These are phyloP conservation scores for Capsella rubella DNA, from an alignment of 441 rosid species.

Conservation along the genomic window DNA sequence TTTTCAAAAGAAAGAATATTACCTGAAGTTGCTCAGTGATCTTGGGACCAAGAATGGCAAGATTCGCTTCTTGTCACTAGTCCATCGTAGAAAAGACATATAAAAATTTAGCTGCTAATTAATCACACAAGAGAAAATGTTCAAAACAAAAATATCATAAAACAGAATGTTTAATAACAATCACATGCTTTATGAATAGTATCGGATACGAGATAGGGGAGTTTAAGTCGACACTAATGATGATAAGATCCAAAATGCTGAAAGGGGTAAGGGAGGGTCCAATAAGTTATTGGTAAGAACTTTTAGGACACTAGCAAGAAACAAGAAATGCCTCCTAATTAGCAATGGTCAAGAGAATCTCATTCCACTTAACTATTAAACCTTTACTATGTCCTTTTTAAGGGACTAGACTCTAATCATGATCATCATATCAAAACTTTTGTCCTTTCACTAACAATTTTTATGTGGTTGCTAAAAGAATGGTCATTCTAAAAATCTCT, in stretches of 20 bases:
- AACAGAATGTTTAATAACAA: slow-evolving; percentile 30
- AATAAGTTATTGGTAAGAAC: slow-evolving; percentile 24
- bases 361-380: slow-evolving; percentile 32
- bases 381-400: slow-evolving; percentile 17
- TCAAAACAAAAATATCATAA: neutral
- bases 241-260: slow-evolving; percentile 42
- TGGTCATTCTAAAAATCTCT: slow-evolving; percentile 34
- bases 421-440: slow-evolving; percentile 20
- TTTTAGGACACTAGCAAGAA: slow-evolving; percentile 35
- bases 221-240: slow-evolving; percentile 27
- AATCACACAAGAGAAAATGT: neutral
- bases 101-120: slow-evolving; percentile 3
- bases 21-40: neutral
- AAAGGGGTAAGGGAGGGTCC: slow-evolving; percentile 37
- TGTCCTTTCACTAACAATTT: slow-evolving; percentile 20
- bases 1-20: neutral
- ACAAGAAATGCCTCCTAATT: slow-evolving; percentile 33
- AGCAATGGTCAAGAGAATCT: slow-evolving; percentile 39
- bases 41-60: slow-evolving; percentile 1
- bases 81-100: neutral
- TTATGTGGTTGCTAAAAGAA: slow-evolving; percentile 40
- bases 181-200: slow-evolving; percentile 35
- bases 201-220: slow-evolving; percentile 32
- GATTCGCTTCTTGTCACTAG: slow-evolving; percentile 4
- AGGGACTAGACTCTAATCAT: slow-evolving; percentile 32